These are phyloP conservation scores for Fusarium haematococcum DNA, from an alignment of 2,329 filamentous ascomycete genomes.

Conservation along the genomic window DNA sequence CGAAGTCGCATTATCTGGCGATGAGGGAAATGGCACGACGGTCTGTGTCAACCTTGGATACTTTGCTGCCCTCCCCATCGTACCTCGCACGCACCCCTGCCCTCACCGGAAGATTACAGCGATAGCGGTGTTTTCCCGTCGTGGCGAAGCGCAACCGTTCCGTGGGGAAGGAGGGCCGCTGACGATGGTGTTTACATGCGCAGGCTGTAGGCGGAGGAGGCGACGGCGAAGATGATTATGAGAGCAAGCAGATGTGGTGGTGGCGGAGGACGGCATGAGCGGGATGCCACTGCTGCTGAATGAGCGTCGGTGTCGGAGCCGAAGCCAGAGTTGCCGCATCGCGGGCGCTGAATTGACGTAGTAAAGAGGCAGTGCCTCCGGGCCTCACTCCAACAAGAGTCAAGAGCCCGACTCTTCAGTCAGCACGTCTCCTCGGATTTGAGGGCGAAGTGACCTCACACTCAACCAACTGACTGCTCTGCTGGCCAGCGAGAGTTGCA, in stretches of 20 bases:
- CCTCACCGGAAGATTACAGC: constrained; percentile 5
- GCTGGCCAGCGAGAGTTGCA: constrained; percentile 34
- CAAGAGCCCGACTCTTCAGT: constrained; percentile 5
- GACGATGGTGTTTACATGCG: constrained; percentile 1
- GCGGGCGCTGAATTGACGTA: constrained; percentile 3
- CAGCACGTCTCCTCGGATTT: constrained; percentile 1
- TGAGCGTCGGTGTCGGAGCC: constrained; percentile 7
- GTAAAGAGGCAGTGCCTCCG: not conserved
- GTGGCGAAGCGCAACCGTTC: constrained; percentile 20
- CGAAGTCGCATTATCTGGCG: constrained; percentile 25
- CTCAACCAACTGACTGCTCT: constrained; percentile 4
- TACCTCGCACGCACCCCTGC: not conserved
- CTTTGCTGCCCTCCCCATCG: constrained; percentile 1
- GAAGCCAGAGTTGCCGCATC: constrained; percentile 10
- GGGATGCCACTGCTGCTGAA: constrained; percentile 7
- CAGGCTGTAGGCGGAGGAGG: not conserved
- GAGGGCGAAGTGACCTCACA: constrained; percentile 28
- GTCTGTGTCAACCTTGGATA: constrained; percentile 25
- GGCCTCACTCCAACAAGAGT: constrained; percentile 24
- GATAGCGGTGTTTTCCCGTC: constrained; percentile 13
- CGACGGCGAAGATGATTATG: not conserved
- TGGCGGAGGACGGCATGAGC: constrained; percentile 9
- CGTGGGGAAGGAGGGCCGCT: constrained; percentile 11
- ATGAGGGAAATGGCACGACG: constrained; percentile 25
- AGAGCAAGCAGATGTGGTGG: not conserved